Conservation (phyloP, 1,284 basidiomycete genomes). For the Cryptococcus wingfieldii region DNA sequence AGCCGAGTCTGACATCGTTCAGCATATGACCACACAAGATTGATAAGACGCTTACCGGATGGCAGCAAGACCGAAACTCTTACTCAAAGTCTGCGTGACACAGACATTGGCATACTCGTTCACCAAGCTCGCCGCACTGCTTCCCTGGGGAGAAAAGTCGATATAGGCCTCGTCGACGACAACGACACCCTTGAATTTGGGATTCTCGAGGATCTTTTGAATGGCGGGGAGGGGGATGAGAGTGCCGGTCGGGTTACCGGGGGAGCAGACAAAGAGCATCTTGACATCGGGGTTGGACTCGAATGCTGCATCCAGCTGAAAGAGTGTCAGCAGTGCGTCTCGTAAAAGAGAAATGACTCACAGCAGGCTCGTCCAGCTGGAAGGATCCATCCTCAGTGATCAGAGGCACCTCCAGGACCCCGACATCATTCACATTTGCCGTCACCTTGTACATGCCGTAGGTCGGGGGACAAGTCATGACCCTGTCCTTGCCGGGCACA, state of each 20-base stretch:
- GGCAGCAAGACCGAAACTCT: slow-evolving; percentile 91
- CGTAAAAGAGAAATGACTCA: slow-evolving; percentile 48
- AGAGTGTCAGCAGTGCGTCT: not conserved
- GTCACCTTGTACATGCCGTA: slow-evolving; percentile 98
- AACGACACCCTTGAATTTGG: slow-evolving; percentile 81
- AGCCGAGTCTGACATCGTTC: slow-evolving; percentile 62
- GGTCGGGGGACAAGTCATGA: slow-evolving; percentile 85
- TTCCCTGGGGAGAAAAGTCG: slow-evolving; percentile 70
- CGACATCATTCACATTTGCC: slow-evolving; percentile 91
- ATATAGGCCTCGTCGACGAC: slow-evolving; percentile 98
- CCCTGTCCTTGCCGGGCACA: slow-evolving; percentile 71
- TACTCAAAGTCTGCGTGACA: slow-evolving; percentile 93
- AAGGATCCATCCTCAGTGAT: slow-evolving; percentile 72
- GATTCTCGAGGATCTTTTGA: slow-evolving; percentile 69
- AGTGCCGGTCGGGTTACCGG: slow-evolving; percentile 95
- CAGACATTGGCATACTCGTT: slow-evolving; percentile 82
- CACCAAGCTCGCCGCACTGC: slow-evolving; percentile 65
- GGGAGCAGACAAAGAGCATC: slow-evolving; percentile 91
- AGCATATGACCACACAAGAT: not conserved
- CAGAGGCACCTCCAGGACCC: slow-evolving; percentile 73
- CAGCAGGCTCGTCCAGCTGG: slow-evolving; percentile 68
- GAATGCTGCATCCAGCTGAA: slow-evolving; percentile 67
- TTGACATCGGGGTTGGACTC: slow-evolving; percentile 71
- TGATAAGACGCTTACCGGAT: slow-evolving; percentile 64
- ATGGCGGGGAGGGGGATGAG: slow-evolving; percentile 70